These are phyloP conservation scores for Cryptococcus sp. DNA, from an alignment of 1,284 basidiomycete genomes.

Conservation along the genomic window DNA sequence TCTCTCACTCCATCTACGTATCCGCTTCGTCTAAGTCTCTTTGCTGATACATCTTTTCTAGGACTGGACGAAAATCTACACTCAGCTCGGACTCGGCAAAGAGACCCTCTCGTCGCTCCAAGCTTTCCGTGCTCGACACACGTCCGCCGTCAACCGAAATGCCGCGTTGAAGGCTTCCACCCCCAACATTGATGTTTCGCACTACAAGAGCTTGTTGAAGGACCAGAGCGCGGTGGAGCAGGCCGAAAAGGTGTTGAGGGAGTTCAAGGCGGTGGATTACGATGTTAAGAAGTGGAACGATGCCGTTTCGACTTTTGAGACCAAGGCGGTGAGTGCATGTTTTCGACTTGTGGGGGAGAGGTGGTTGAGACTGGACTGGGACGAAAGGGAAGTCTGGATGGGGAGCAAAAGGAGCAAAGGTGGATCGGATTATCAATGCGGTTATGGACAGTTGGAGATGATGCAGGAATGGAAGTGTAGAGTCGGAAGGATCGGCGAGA, in stretches of 20 bases:
- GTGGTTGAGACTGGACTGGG: too few species aligned
- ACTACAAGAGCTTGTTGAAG: slow-evolving; percentile 88
- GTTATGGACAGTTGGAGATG: too few species aligned
- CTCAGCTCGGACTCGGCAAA: slow-evolving; percentile 85
- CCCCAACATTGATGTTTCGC: slow-evolving; percentile 64
- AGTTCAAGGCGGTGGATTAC: slow-evolving; percentile 96
- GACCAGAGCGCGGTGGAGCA: slow-evolving; percentile 89
- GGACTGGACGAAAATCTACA: slow-evolving; percentile 91
- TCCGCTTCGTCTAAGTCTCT: too few species aligned
- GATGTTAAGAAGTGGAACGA: slow-evolving; percentile 87
- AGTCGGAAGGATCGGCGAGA: too few species aligned
- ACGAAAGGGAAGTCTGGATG: too few species aligned
- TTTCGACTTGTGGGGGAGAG: too few species aligned
- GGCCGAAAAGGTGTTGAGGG: slow-evolving; percentile 80
- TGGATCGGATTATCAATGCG: too few species aligned
- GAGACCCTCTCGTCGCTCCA: slow-evolving; percentile 84
- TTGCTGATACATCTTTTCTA: slow-evolving; percentile 37
- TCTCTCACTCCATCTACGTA: slow-evolving; percentile 1
- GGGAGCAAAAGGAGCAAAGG: too few species aligned
- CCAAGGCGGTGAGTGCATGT: slow-evolving; percentile 87
- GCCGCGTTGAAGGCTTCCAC: slow-evolving; percentile 65
- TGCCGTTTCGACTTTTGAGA: slow-evolving; percentile 95
- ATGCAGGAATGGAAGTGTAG: too few species aligned
- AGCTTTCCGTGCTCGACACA: slow-evolving; percentile 93
- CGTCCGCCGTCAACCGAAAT: slow-evolving; percentile 75